Evolutionary conservation across 2,329 filamentous ascomycete genomes (phyloP).

Genomic region (Ophiocordyceps australis): DNA sequence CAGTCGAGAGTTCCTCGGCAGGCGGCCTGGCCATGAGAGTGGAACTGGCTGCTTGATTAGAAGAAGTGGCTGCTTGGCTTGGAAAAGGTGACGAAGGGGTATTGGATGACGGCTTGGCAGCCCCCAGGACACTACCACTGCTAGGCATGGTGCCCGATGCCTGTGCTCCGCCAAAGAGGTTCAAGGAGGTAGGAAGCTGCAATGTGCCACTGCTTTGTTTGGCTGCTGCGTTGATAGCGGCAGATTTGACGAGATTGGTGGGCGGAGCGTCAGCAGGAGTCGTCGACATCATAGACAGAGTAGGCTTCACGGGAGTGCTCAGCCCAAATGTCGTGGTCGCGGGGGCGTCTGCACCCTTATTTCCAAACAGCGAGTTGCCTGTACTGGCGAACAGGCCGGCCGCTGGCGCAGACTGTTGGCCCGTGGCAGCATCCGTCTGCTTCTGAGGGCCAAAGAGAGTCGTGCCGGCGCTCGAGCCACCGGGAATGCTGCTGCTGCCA

Average conservation of each 20-base stretch:
- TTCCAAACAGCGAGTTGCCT: constrained; percentile 12
- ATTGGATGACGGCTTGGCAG: too few species aligned
- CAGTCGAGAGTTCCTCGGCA: too few species aligned
- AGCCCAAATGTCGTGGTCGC: constrained; percentile 11
- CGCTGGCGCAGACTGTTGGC: constrained; percentile 9
- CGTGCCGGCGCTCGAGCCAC: constrained; percentile 2
- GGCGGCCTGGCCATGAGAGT: too few species aligned
- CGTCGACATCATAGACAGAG: constrained; percentile 29
- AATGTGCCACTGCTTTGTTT: too few species aligned
- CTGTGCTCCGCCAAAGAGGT: constrained; percentile 11
- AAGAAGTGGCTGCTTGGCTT: too few species aligned
- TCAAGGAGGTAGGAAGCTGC: too few species aligned
- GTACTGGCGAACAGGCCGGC: constrained; percentile 12
- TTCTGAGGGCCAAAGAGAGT: constrained; percentile 4
- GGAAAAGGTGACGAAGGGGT: too few species aligned
- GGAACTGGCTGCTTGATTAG: too few species aligned
- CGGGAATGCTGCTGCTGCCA: constrained; percentile 1
- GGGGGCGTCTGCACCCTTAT: constrained; percentile 4
- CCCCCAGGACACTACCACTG: too few species aligned
- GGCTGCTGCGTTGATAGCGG: constrained; percentile 1
- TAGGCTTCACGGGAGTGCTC: constrained; percentile 24
- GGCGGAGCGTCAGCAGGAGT: constrained; percentile 30
- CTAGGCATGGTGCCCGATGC: constrained; percentile 9
- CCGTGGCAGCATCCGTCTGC: constrained; percentile 3
- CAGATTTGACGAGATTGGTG: constrained; percentile 13